phyloP scores from a whole-genome alignment of 352 stramenopile species.

The Globisporangium canariense region DNA sequence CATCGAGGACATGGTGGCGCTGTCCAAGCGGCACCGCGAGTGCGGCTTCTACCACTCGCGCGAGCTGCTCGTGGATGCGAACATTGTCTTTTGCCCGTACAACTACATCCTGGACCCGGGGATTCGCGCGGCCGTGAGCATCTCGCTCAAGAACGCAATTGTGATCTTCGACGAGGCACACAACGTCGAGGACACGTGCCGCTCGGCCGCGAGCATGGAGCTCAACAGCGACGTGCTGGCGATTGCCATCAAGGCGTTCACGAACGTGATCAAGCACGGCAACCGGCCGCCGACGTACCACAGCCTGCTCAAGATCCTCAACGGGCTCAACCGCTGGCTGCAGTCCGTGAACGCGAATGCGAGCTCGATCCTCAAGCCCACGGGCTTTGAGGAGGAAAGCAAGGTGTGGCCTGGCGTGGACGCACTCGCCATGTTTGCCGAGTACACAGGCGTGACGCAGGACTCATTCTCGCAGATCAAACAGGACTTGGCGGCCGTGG shows the following conservation, averaged over 20 bases:
- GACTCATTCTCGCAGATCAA: slow-evolving; percentile 45
- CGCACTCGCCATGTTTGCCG: slow-evolving; percentile 65
- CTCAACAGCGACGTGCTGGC: slow-evolving; percentile 49
- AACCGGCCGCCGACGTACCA: slow-evolving; percentile 40
- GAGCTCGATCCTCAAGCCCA: slow-evolving; percentile 40
- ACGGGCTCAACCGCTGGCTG: slow-evolving; percentile 61
- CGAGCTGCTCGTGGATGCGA: slow-evolving; percentile 45
- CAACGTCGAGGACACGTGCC: slow-evolving; percentile 87
- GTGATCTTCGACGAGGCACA: slow-evolving; percentile 85
- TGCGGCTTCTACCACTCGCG: slow-evolving; percentile 77
- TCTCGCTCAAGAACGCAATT: slow-evolving; percentile 73
- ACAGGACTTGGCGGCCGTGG: slow-evolving; percentile 39
- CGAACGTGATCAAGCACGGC: slow-evolving; percentile 60
- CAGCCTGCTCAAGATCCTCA: slow-evolving; percentile 57
- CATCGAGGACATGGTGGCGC: slow-evolving; percentile 74
- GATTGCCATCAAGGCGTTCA: slow-evolving; percentile 60
- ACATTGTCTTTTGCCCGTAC: slow-evolving; percentile 88
- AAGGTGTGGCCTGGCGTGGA: slow-evolving; percentile 64
- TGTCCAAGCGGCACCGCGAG: slow-evolving; percentile 73
- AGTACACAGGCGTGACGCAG: slow-evolving; percentile 53
- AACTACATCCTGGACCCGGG: slow-evolving; percentile 83
- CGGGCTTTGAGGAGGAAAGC: slow-evolving; percentile 70
- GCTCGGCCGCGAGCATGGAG: slow-evolving; percentile 72
- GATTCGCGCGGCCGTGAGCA: slow-evolving; percentile 65
- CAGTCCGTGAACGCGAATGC: slow-evolving; percentile 40